Base-by-base conservation (phyloP, 331 rosid species). In the Malus hybrid region DNA sequence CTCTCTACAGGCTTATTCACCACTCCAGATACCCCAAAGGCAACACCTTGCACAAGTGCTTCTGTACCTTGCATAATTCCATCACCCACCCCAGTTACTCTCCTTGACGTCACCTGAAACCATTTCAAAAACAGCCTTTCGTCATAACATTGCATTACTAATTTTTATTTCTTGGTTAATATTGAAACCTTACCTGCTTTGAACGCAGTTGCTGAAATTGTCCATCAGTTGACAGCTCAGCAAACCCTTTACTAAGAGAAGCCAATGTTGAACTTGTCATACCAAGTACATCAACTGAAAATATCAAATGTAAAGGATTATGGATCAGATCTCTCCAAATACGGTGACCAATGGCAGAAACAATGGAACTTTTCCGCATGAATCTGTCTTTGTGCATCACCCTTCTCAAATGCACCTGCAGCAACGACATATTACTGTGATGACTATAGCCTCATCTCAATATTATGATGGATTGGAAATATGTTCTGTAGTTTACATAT, bases 181-280 rank as follows among this genome's bases (percentile, higher is more conserved):
- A 33, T 33, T 10, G 28, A 52, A 63, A n/a, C 22, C 14, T 16
- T 79, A 90, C 99, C 96, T 95, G 99, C 82, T 92, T 95, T 29
- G 99, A 93, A 67, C 97, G 99, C 73, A 95, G 79, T 81, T 95
- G 93, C 80, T 84, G 71, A 84, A 95, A 95, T 78, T 88, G 97
- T 65, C 99, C 99, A 86, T 95, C 99, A 6, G 97, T 95, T 52
- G 99, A 95, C 77, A 95, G 96, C 85, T 92, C 97, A 11, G 99
- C 99, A 80, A 95, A 92, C 74, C 99, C 99, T 84, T 85, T 92
- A 81, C 99, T 89, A 65, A 95, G 86, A 74, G 99, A 95, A 70
- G 99, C 89, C 74, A 95, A 77, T 3, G 99, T 95, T 87, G 99
- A 95, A 76, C 99, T 95, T 71, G 99, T 88, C 97, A 95, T 92